These are phyloP conservation scores for Parachlorella kessleri DNA, from an alignment of 139 green algal species.

Conservation along the genomic window DNA sequence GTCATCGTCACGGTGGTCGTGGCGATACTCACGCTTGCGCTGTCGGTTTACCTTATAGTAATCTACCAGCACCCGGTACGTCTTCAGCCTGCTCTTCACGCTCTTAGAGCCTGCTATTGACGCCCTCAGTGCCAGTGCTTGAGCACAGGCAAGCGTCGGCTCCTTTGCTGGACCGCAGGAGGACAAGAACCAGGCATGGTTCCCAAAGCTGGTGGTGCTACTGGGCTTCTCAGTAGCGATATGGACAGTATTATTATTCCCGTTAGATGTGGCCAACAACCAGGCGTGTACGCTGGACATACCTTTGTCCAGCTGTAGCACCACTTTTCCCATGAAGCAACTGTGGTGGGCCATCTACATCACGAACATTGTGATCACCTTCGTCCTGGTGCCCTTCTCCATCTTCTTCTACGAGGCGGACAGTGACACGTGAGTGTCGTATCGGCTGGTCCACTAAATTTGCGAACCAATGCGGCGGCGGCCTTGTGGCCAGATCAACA, in stretches of 20 bases:
- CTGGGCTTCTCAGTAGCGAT: constrained; percentile 87
- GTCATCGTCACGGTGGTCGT: constrained; percentile 56
- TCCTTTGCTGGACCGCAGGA: too few relatives aligned
- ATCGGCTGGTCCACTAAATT: neutral
- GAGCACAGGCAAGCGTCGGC: too few relatives aligned
- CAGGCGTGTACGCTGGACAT: constrained; percentile 71
- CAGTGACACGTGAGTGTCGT: constrained; percentile 73
- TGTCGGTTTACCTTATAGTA: constrained; percentile 89
- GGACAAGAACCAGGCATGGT: constrained; percentile 94
- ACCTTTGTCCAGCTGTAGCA: constrained; percentile 73
- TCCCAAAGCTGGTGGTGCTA: constrained; percentile 93
- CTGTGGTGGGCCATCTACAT: constrained; percentile 93
- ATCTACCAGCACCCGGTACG: constrained; percentile 90
- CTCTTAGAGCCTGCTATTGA: too few relatives aligned
- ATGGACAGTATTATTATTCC: constrained; percentile 92
- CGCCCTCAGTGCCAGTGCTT: too few relatives aligned
- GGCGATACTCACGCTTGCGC: constrained; percentile 64
- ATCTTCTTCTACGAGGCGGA: constrained; percentile 98
- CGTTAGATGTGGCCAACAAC: constrained; percentile 92
- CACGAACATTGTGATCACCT: constrained; percentile 76
- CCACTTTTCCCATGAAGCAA: constrained; percentile 86
- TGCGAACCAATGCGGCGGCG: too few relatives aligned
- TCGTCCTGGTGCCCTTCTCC: constrained; percentile 90
- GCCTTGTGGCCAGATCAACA: too few relatives aligned
- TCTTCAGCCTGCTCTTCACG: too few relatives aligned